Conservation (phyloP, 164 flowering plant species). For the Vitis riparia region DNA sequence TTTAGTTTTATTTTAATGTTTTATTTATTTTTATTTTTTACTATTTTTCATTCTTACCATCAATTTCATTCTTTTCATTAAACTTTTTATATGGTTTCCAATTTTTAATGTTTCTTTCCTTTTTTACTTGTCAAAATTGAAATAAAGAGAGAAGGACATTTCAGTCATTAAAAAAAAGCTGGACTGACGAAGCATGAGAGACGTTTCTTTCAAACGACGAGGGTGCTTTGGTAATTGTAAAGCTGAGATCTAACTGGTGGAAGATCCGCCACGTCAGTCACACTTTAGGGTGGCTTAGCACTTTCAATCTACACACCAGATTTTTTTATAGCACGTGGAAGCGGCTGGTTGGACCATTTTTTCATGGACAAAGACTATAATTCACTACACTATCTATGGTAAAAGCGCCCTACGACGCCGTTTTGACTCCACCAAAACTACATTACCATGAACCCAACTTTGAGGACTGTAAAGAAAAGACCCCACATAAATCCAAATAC, state of each 20-base stretch:
- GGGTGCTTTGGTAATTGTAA: slow-evolving; percentile 15
- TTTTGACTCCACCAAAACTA: background rate
- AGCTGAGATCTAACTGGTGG: slow-evolving; percentile 8
- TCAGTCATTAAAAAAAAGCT: background rate
- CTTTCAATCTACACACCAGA: background rate
- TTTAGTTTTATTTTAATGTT: too few species aligned
- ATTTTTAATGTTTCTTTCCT: background rate
- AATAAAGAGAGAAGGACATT: background rate
- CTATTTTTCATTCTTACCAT: too few species aligned
- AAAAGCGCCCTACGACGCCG: background rate
- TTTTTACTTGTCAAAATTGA: background rate
- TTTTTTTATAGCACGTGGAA: slow-evolving; percentile 27
- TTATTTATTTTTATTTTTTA: too few species aligned
- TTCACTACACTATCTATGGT: background rate
- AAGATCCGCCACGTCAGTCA: slow-evolving; percentile 25
- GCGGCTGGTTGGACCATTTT: slow-evolving; percentile 16
- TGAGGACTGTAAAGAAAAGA: too few species aligned
- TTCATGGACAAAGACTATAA: background rate
- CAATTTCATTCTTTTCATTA: too few species aligned
- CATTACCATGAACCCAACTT: too few species aligned
- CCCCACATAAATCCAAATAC: too few species aligned
- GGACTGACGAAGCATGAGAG: background rate
- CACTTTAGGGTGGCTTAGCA: slow-evolving; percentile 4
- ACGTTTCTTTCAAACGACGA: background rate
- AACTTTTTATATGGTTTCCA: too few species aligned